These are phyloP conservation scores for Gyrodon lividus DNA, from an alignment of 768 basidiomycete species.

Conservation along the genomic window DNA sequence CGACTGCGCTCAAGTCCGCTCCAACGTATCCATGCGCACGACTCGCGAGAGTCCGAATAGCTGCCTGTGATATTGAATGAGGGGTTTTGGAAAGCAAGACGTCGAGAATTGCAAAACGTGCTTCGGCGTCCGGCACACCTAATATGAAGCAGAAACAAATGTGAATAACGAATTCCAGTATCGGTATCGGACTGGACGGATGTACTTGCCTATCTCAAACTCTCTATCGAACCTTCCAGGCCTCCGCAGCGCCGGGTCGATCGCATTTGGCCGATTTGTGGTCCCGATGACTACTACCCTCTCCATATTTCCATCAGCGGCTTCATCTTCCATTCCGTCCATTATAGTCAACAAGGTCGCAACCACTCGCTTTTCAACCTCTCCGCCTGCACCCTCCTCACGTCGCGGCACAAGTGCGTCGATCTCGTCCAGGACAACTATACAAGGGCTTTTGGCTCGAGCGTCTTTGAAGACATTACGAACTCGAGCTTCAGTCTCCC, in stretches of 20 bases:
- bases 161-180: background rate
- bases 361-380: constrained; percentile 95
- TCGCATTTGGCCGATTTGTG: constrained; percentile 92
- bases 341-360: constrained; percentile 92
- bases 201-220: constrained; percentile 78
- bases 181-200: background rate
- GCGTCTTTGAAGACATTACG: constrained; percentile 90
- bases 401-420: constrained; percentile 91
- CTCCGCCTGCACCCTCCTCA: constrained; percentile 87
- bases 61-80: constrained; percentile 57
- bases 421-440: constrained; percentile 93
- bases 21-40: constrained; percentile 96
- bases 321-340: constrained; percentile 76
- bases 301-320: constrained; percentile 37
- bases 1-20: constrained; percentile 88
- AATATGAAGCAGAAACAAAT: constrained; percentile 1
- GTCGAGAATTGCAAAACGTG: constrained; percentile 82
- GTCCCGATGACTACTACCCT: constrained; percentile 95
- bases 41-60: constrained; percentile 66
- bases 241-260: constrained; percentile 87
- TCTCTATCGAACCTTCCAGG: constrained; percentile 94
- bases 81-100: constrained; percentile 83
- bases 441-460: constrained; percentile 77
- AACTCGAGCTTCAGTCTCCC: constrained; percentile 91
- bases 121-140: constrained; percentile 89